Percentiles rank a stretch among this genome's conserved stretches.
These are phyloP conservation scores for Nissolia schottii DNA, from an alignment of 306 rosid genomes.

Conservation along the genomic window DNA sequence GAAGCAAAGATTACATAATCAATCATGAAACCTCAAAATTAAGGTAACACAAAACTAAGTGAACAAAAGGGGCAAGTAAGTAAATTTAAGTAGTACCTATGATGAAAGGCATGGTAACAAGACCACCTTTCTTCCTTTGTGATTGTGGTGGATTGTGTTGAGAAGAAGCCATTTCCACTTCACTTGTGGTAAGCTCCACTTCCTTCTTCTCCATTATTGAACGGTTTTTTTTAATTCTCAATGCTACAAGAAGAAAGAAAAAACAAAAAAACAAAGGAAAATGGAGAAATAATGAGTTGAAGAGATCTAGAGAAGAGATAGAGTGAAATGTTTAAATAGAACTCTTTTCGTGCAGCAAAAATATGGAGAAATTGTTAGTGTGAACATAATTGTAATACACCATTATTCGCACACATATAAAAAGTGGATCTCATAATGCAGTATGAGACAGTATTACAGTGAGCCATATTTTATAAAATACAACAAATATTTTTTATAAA, in stretches of 20 bases:
- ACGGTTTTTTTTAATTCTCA: neutral
- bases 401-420: too few relatives aligned
- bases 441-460: too few relatives aligned
- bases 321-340: neutral
- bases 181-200: constrained; percentile 26
- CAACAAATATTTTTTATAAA: too few relatives aligned
- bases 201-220: constrained; percentile 32
- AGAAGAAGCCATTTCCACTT: neutral
- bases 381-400: too few relatives aligned
- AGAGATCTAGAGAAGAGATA: too few relatives aligned
- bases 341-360: neutral
- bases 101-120: constrained; percentile 66
- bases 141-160: constrained; percentile 10
- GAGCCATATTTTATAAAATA: too few relatives aligned
- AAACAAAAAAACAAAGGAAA: neutral
- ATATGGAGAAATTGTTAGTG: too few relatives aligned
- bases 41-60: too few relatives aligned
- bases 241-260: too few relatives aligned
- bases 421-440: too few relatives aligned
- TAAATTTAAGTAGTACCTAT: constrained; percentile 47
- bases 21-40: neutral
- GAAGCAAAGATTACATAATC: neutral
- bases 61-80: neutral
- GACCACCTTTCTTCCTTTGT: constrained; percentile 41
- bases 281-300: too few relatives aligned